Evolutionary conservation across 2,329 filamentous ascomycete species (phyloP), one percentile per base, ranked within the genome.

Genomic region (Paecilomyces dactylethromorphus): DNA sequence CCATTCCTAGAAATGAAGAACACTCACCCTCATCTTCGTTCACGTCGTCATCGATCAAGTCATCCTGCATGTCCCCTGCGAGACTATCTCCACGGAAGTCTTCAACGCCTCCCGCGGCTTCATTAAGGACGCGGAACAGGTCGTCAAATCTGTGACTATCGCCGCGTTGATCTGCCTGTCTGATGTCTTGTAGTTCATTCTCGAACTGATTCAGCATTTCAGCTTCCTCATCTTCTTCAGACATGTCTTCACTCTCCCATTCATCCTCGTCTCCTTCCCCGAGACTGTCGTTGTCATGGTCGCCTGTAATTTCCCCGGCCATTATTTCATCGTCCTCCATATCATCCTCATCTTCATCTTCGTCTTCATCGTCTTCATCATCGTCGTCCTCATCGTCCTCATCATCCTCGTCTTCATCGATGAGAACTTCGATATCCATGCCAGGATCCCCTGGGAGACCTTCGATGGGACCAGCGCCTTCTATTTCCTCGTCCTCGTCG

Each of bases 391-490:
- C 83, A 29, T 85, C 84, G 22, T 84, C 83, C 1, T 86, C 84
- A 12, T 86, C 83, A 7, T 82, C 78, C 6, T 81, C 80, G 22
- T 83, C 86, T 56, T 87, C 87, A 35, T 90, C 89, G 80, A 97
- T 90, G 62, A 96, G 90, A 65, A 97, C 89, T 78, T 96, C 92
- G 56, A 97, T 90, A 39, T 90, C 87, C 74, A 86, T 81, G 24
- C 76, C 78, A n/a, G 79, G 75, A 65, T 87, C 84, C 13, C 84
- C 85, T 45, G 84, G 79, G 49, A 87, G 74, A 58, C 85, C 85
- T 78, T 87, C 85, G 55, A 87, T 84, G 11, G 81, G 81, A 5
- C 92, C 93, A 82, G 95, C 92, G 45, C 87, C 90, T 61, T 87
- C 87, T 56, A 92, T 82, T 29, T 90, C 90, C 59, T 95, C 91